Conservation (phyloP, 768 basidiomycete genomes). For the Pleurotus citrinopileatus region DNA sequence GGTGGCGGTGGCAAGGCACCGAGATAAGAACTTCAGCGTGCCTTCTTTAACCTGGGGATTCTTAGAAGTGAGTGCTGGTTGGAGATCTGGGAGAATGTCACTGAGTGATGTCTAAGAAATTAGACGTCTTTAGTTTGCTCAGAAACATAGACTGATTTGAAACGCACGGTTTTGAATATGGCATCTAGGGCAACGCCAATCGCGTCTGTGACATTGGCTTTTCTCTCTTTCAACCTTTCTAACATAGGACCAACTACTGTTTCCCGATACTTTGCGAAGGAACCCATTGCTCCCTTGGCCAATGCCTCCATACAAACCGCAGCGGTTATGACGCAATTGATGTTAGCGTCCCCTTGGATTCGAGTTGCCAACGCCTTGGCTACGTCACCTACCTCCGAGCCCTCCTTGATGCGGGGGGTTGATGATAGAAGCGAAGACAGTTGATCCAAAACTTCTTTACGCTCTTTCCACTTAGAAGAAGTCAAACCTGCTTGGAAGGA, state of each 20-base stretch:
- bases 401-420: conserved; percentile 76
- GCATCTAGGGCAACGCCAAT: conserved; percentile 89
- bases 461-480: conserved; percentile 98
- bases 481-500: conserved; percentile 72
- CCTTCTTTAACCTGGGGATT: conserved; percentile 98
- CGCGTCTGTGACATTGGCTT: conserved; percentile 84
- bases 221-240: conserved; percentile 92
- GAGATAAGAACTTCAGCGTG: conserved; percentile 80
- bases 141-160: conserved; percentile 4
- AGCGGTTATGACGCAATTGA: conserved; percentile 91
- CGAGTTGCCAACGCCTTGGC: conserved; percentile 74
- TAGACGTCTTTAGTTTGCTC: conserved; percentile 13
- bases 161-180: conserved; percentile 74
- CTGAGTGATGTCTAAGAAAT: conserved; percentile 63
- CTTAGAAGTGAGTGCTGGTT: conserved; percentile 77
- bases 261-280: conserved; percentile 76
- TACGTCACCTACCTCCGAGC: conserved; percentile 73
- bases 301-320: conserved; percentile 83
- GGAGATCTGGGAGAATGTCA: conserved; percentile 82
- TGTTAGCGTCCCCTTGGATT: conserved; percentile 87
- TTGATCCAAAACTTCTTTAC: conserved; percentile 88
- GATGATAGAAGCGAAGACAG: conserved; percentile 66
- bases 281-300: conserved; percentile 73
- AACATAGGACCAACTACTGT: conserved; percentile 73
- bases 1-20: conserved; percentile 71